A percentile compares a stretch with the other conserved stretches of the same genome.
Evolutionary conservation across 2,329 filamentous ascomycete species (phyloP).

Genomic region (Gyromitra esculenta): DNA sequence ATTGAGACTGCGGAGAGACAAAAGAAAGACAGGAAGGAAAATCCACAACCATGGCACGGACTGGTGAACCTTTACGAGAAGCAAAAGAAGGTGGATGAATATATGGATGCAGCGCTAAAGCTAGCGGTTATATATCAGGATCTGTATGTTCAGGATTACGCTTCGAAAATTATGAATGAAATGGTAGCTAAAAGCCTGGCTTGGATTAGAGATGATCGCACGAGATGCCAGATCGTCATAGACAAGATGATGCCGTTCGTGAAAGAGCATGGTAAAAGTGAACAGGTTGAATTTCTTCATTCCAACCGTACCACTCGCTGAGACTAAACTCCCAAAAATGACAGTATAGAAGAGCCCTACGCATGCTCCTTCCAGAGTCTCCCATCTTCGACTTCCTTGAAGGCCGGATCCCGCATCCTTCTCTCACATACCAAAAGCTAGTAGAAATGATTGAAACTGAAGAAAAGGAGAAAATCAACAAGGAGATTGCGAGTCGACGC

Average conservation of each 20-base stretch:
- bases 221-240: conserved; percentile 71
- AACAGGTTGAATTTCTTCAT: conserved; percentile 43
- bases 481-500: conserved; percentile 85
- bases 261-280: conserved; percentile 73
- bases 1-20: conserved; percentile 43
- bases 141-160: conserved; percentile 66
- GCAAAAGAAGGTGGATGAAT: conserved; percentile 76
- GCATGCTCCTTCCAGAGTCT: conserved; percentile 79
- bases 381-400: conserved; percentile 84
- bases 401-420: conserved; percentile 81
- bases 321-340: conserved; percentile 16
- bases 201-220: conserved; percentile 66
- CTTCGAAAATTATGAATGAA: not conserved
- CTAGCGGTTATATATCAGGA: conserved; percentile 79
- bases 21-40: conserved; percentile 74
- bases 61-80: conserved; percentile 86
- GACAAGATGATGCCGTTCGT: conserved; percentile 82
- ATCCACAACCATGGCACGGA: conserved; percentile 85
- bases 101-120: conserved; percentile 76
- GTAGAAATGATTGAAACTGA: conserved; percentile 84
- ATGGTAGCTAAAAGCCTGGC: conserved; percentile 11
- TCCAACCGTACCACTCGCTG: not conserved
- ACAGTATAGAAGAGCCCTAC: conserved; percentile 80
- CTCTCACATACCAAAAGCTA: conserved; percentile 81
- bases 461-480: conserved; percentile 89